phyloP scores from a whole-genome alignment of 176 grass and related monocot genomes.

The Cocos nucifera region DNA sequence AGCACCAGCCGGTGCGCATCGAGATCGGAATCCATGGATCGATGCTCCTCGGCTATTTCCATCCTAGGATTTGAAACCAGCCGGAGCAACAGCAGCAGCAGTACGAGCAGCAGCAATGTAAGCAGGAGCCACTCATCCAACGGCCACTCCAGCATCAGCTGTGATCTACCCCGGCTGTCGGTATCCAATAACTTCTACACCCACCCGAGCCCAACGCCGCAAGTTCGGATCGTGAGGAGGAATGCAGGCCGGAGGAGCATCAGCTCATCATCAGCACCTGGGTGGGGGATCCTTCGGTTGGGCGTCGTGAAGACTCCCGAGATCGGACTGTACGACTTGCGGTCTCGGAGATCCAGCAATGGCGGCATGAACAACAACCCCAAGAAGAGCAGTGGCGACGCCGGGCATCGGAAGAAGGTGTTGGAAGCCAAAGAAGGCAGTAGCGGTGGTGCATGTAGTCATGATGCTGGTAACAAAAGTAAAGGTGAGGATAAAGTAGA shows the following conservation, averaged over 20 bases:
- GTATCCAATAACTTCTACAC: slow-evolving; percentile 49
- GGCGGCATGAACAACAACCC: not conserved
- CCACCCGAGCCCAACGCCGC: slow-evolving; percentile 59
- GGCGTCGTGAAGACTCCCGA: slow-evolving; percentile 51
- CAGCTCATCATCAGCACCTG: slow-evolving; percentile 21
- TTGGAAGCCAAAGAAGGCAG: not conserved
- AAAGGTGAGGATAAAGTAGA: slow-evolving; percentile 2
- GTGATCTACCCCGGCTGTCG: slow-evolving; percentile 19
- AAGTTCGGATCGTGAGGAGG: slow-evolving; percentile 20
- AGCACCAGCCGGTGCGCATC: not conserved
- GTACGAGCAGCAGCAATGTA: slow-evolving; percentile 37
- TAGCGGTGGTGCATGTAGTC: too few species aligned
- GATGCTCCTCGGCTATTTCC: slow-evolving; percentile 15
- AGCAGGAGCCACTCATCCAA: slow-evolving; percentile 48
- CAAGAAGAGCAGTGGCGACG: slow-evolving; percentile 3
- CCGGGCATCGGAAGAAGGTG: not conserved
- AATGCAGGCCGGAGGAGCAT: slow-evolving; percentile 27
- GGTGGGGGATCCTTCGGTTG: slow-evolving; percentile 41
- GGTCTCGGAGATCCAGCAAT: slow-evolving; percentile 2
- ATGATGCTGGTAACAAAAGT: too few species aligned
- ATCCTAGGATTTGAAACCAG: slow-evolving; percentile 34
- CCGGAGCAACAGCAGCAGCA: slow-evolving; percentile 47
- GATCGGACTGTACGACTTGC: slow-evolving; percentile 16
- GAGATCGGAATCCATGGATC: slow-evolving; percentile 31
- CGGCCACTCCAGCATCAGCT: slow-evolving; percentile 25